Base-by-base conservation (phyloP, 345 rosid species). In the Punica granatum region DNA sequence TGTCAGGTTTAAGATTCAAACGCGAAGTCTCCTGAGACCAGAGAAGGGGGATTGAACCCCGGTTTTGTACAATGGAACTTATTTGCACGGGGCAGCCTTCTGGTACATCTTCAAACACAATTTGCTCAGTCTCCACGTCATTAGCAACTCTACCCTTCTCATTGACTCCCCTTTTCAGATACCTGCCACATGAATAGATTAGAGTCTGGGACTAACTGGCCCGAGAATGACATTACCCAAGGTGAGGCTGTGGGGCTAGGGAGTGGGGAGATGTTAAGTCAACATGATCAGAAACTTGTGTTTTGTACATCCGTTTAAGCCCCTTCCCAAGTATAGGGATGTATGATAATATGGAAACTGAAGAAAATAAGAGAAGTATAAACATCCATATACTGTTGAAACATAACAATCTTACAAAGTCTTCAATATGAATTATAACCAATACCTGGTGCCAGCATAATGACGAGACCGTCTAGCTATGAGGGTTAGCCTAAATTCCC, bases 1-100 rank as follows among this genome's bases (percentile, higher is more conserved):
- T 91, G 74, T 89, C 95, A 63, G 99, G 99, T 79, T 84, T 89
- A 61, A 94, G 75, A 80, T 89, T 94, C 84, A 94, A 73, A 71
- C 91, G 86, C 10, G 99, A 94, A 58, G 97, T 89, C 81, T 94
- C 99, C 74, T 94, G 99, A 30, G 96, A 89, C 99, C 99, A 94
- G 81, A 86, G 89, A 71, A 94, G 92, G 37, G 99, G 99, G 68
- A 94, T 94, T 0, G 99, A 94, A 56, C 99, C 99, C 73, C 99
- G 85, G 61, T 81, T 85, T 85, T 94, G 99, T 72, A 89, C 95
- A 65, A 91, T 88, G 70, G 97, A 94, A 83, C 95, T 94, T 74
- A 91, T 85, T 78, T 86, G 85, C 69, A 75, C 67, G 0, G 91
- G 87, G 54, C 65, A 65, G 67, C 85, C 90, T 60, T 85, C 90